Evolutionary conservation across 805 yeast genomes (phyloP).

Genomic region (Suhomyces kilbournensis): DNA sequence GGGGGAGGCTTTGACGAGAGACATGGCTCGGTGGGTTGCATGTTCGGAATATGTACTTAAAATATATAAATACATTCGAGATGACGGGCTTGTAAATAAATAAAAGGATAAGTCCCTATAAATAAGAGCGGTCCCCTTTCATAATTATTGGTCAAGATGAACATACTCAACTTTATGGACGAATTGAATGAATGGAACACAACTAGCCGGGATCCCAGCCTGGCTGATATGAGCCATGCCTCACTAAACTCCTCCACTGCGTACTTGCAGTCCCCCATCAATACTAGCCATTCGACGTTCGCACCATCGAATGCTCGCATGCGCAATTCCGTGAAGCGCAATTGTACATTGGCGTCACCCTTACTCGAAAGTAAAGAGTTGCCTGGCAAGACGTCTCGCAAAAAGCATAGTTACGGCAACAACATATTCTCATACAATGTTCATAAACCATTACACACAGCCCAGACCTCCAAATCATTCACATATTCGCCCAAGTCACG

Average conservation of each 20-base stretch:
- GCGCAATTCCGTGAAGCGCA: constrained; percentile 8
- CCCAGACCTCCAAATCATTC: not conserved
- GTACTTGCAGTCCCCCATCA: constrained; percentile 2
- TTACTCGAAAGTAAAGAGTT: constrained; percentile 14
- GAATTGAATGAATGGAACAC: not conserved
- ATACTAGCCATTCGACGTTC: not conserved
- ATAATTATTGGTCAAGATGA: not conserved
- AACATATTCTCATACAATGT: constrained; percentile 4
- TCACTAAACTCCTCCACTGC: not conserved
- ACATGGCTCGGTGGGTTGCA: not conserved
- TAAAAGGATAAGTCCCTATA: not conserved
- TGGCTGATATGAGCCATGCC: not conserved
- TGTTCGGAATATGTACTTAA: not conserved
- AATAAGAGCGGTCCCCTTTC: not conserved
- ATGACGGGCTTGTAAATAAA: not conserved
- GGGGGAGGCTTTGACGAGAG: not conserved
- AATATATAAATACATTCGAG: not conserved
- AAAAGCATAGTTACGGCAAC: not conserved
- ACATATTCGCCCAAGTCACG: constrained; percentile 7
- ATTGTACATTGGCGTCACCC: constrained; percentile 23
- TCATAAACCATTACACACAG: not conserved
- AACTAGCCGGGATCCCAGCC: not conserved
- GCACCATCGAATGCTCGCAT: constrained; percentile 1
- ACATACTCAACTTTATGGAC: not conserved
- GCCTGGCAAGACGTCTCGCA: not conserved